Evolutionary conservation across 257 asterid species (phyloP).

Genomic region (Solanum infundibuliforme): DNA sequence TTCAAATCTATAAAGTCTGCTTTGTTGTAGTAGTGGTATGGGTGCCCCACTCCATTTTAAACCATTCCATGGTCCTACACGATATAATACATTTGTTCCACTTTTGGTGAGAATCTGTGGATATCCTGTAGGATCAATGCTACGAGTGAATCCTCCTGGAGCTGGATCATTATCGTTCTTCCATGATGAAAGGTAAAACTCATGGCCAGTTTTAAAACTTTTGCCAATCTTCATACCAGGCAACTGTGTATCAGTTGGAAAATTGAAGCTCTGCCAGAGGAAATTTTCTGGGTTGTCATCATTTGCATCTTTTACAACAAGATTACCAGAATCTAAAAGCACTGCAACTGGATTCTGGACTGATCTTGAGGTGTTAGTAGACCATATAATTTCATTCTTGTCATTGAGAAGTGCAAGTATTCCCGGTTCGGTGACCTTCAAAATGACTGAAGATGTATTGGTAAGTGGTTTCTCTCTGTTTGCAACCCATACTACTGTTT

Average conservation of each 20-base stretch:
- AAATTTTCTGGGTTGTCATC: neutral
- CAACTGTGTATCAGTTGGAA: constrained; percentile 12
- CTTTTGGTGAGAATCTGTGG: neutral
- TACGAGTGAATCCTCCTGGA: neutral
- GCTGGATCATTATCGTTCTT: neutral
- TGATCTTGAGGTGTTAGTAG: neutral
- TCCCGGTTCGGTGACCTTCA: neutral
- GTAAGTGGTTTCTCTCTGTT: neutral
- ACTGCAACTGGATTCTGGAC: neutral
- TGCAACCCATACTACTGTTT: neutral
- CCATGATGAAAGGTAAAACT: neutral
- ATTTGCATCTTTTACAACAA: neutral
- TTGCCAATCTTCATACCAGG: constrained; percentile 20
- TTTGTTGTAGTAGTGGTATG: neutral
- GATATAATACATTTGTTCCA: neutral
- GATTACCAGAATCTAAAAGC: neutral
- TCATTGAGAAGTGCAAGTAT: neutral
- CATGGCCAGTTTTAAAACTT: constrained; percentile 1
- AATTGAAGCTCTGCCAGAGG: constrained; percentile 20
- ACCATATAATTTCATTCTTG: neutral
- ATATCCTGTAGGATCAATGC: constrained; percentile 21
- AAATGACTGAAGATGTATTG: neutral
- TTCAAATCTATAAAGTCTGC: neutral
- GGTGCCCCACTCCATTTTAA: neutral
- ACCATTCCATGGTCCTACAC: neutral